Evolutionary conservation across 331 rosid genomes (phyloP), one percentile per base, ranked within the genome.

Genomic region (Acacia concinna): DNA sequence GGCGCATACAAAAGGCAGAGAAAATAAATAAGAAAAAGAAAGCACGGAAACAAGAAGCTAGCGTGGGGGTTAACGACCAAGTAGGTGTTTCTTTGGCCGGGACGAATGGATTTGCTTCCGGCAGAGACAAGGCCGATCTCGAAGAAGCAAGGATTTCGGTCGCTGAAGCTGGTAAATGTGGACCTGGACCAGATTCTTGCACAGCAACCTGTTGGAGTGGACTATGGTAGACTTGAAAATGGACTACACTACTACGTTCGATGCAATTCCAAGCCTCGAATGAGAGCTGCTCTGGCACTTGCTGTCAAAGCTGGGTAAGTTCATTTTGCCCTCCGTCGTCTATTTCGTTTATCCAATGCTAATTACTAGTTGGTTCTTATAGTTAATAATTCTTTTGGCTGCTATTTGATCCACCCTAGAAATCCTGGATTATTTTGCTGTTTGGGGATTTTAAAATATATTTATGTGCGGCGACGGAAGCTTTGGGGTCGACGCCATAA

Each of bases 231-330:
- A 18, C 99, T 96, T 30, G 90, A 88, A 37, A 96, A 91, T 84
- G 99, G 99, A 25, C 90, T 96, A 7, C 85, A 77, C 69, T 96
- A 91, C 86, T 91, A 96, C 78, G 98, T 95, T 32, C 99, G 99
- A 31, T 86, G 86, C 86, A 95, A 95, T 85, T 90, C 96, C 66
- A 95, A 95, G 80, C 99, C 99, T 60, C 88, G 89, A 77, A 93
- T 91, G 97, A 82, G 99, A 85, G 94, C 99, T 35, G 99, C 99
- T 57, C 94, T 95, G 34, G 91, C 99, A 4, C 99, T 95, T 37
- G 97, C 96, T 71, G 93, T 95, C 78, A 93, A 75, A 79, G 96
- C 74, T 27, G 99, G 99, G 99, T 94, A 85, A 77, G 6, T 23
- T 68, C 7, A 52, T 5, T 75, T 31, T 56, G 63, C 8, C 28